phyloP scores from a whole-genome alignment of 2,329 filamentous ascomycete genomes.

The Clonostachys byssicola region DNA sequence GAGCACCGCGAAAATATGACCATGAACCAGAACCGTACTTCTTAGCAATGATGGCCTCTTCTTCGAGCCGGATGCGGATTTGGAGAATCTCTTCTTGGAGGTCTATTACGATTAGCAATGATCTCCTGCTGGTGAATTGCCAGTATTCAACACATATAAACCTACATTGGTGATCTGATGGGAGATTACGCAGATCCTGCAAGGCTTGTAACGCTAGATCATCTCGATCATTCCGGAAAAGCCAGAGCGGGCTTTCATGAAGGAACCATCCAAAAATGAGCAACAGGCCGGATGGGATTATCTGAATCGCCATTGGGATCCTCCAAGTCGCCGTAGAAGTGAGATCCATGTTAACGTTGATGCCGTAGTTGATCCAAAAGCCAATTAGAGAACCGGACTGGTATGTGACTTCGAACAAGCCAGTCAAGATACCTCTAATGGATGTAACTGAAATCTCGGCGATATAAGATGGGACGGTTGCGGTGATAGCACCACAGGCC shows the following conservation, averaged over 20 bases:
- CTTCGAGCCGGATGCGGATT: constrained; percentile 28
- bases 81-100: constrained; percentile 44
- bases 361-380: constrained; percentile 45
- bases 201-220: constrained; percentile 23
- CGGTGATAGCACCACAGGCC: constrained; percentile 52
- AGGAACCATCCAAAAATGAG: constrained; percentile 38
- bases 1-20: constrained; percentile 25
- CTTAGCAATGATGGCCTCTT: constrained; percentile 23
- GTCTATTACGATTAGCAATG: constrained; percentile 10
- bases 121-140: neutral
- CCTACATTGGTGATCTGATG: constrained; percentile 25
- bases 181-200: constrained; percentile 36
- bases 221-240: constrained; percentile 24
- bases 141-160: neutral
- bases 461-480: constrained; percentile 59
- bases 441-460: constrained; percentile 56
- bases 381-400: constrained; percentile 47
- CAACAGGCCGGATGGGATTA: constrained; percentile 37
- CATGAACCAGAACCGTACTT: constrained; percentile 22
- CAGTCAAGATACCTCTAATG: constrained; percentile 53
- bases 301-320: constrained; percentile 41
- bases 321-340: constrained; percentile 32
- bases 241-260: constrained; percentile 34
- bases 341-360: constrained; percentile 29
- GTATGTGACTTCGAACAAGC: constrained; percentile 47